phyloP scores from a whole-genome alignment of 306 rosid genomes.

The Vicia faba region DNA sequence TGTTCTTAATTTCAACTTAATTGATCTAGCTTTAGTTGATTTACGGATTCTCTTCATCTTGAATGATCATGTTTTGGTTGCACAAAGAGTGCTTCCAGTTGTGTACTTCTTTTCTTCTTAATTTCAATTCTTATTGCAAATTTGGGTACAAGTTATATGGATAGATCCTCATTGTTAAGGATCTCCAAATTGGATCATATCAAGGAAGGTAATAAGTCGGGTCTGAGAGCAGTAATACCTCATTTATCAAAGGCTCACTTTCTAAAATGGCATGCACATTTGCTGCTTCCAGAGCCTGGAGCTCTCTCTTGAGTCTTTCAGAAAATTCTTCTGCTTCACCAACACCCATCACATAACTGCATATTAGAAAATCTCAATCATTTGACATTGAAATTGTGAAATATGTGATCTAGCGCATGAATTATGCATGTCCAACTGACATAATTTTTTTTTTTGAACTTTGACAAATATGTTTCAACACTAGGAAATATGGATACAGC shows the following conservation, averaged over 20 bases:
- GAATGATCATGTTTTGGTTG: not conserved
- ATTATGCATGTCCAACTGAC: conserved; percentile 13
- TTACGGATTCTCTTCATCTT: not conserved
- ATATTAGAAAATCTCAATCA: conserved; percentile 28
- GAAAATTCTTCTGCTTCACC: conserved; percentile 99
- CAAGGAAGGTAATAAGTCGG: conserved; percentile 20
- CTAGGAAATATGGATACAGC: conserved; percentile 1
- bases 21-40: not conserved
- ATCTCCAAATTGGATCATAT: not conserved
- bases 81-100: not conserved
- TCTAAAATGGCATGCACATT: conserved; percentile 96
- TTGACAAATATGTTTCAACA: conserved; percentile 26
- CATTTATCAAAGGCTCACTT: conserved; percentile 88
- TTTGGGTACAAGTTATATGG: not conserved
- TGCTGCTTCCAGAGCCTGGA: conserved; percentile 97
- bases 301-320: conserved; percentile 95
- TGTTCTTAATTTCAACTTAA: not conserved
- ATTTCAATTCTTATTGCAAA: not conserved
- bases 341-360: conserved; percentile 94
- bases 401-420: conserved; percentile 2
- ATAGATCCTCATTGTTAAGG: not conserved
- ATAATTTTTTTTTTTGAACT: conserved; percentile 6
- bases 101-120: conserved; percentile 3
- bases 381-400: conserved; percentile 31
- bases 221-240: conserved; percentile 48